These are phyloP conservation scores for Dactylellina sp. DNA, from an alignment of 2,329 filamentous ascomycete species.

Conservation along the genomic window DNA sequence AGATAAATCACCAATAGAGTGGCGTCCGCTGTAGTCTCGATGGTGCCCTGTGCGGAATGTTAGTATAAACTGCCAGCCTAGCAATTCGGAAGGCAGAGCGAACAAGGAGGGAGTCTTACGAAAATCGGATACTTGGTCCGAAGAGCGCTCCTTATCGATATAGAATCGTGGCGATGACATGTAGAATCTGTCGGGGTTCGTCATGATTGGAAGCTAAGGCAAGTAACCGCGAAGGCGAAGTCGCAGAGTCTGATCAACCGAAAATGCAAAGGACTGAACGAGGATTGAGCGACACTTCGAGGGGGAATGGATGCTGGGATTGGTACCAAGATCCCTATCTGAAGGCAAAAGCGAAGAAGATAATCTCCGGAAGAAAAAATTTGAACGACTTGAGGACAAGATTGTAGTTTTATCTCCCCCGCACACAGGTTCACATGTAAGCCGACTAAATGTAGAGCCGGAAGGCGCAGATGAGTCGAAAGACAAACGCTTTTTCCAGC, in stretches of 20 bases:
- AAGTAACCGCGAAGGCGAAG: background rate
- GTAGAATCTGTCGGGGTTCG: conserved; percentile 43
- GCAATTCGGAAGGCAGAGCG: background rate
- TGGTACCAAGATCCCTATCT: no score
- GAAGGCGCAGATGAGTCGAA: no score
- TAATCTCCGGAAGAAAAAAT: background rate
- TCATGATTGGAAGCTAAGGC: conserved; percentile 11
- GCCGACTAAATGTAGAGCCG: background rate
- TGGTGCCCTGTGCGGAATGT: conserved; percentile 27
- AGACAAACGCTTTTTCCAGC: background rate
- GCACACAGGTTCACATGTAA: background rate
- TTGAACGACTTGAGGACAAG: background rate
- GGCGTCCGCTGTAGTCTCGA: conserved; percentile 38
- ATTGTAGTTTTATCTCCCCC: background rate
- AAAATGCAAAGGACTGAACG: background rate
- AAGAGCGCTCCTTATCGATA: conserved; percentile 21
- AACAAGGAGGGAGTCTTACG: conserved; percentile 14
- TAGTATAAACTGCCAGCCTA: background rate
- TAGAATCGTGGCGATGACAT: conserved; percentile 54
- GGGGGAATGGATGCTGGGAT: background rate
- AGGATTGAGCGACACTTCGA: background rate
- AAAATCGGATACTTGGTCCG: conserved; percentile 28
- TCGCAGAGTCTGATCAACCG: background rate
- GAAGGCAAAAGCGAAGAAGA: conserved; percentile 1
- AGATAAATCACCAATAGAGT: conserved; percentile 44